Evolutionary conservation across 176 grass and related monocot species (phyloP).

Genomic region (Hsuehochloa calcarea): DNA sequence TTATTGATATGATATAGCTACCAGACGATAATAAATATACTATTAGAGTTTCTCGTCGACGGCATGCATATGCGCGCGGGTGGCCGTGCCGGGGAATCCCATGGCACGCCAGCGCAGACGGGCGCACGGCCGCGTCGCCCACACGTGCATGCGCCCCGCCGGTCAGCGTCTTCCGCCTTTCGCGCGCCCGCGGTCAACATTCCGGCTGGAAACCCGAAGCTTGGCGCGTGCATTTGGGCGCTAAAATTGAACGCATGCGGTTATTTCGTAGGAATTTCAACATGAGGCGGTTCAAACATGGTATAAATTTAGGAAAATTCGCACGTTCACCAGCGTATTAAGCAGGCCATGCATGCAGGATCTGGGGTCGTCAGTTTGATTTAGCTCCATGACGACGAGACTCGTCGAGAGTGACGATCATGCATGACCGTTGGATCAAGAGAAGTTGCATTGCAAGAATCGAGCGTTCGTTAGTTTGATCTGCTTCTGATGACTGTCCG

Average conservation of each 20-base stretch:
- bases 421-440: background rate
- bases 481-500: background rate
- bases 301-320: no score
- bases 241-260: no score
- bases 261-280: background rate
- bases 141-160: background rate
- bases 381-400: background rate
- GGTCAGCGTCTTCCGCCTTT: no score
- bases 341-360: background rate
- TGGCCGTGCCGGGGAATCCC: slow-evolving; percentile 17
- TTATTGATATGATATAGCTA: no score
- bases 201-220: background rate
- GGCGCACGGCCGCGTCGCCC: slow-evolving; percentile 2
- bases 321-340: background rate
- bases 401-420: background rate
- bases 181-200: background rate
- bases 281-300: background rate
- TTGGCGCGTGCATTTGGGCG: background rate
- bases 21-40: no score
- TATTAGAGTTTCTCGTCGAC: no score
- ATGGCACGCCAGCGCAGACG: slow-evolving; percentile 36
- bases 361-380: background rate
- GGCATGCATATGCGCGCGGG: slow-evolving; percentile 11
- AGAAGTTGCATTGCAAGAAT: no score
- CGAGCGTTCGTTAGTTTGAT: no score